These are phyloP conservation scores for Gomphus bonarii DNA, from an alignment of 1,284 basidiomycete genomes.

Conservation along the genomic window DNA sequence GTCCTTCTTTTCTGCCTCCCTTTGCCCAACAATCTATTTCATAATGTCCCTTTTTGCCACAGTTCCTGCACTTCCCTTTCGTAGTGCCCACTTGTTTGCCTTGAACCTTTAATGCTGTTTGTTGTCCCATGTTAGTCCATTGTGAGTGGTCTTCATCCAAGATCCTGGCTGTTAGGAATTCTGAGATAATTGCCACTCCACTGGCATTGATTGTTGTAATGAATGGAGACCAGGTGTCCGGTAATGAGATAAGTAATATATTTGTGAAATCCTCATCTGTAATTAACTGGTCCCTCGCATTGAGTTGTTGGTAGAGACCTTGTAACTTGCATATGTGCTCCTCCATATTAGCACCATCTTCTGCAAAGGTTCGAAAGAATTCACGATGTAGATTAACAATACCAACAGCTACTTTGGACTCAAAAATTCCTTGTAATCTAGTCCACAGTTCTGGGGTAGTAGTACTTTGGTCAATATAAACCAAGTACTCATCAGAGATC, in stretches of 20 bases:
- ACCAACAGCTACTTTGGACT: too few species aligned
- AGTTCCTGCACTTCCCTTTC: constrained; percentile 18
- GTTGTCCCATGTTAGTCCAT: background rate
- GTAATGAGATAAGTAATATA: background rate
- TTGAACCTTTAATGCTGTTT: background rate
- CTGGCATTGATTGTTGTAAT: background rate
- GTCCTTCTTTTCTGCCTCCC: constrained; percentile 18
- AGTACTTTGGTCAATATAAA: too few species aligned
- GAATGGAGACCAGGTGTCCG: background rate
- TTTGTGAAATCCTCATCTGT: background rate
- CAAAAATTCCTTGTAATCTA: too few species aligned
- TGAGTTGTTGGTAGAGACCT: too few species aligned
- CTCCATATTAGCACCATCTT: too few species aligned
- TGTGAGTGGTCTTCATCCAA: background rate
- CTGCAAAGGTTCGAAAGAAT: too few species aligned
- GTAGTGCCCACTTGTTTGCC: background rate
- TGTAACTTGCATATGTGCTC: too few species aligned
- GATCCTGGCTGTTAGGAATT: background rate
- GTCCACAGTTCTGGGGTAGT: too few species aligned
- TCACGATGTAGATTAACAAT: too few species aligned
- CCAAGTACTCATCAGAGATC: too few species aligned
- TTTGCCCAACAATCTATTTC: constrained; percentile 17
- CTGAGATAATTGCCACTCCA: background rate
- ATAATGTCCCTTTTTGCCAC: constrained; percentile 19
- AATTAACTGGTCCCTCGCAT: background rate